Base-by-base conservation (phyloP, 208 protist species). In the Leptomonas pyrrhocoris region DNA sequence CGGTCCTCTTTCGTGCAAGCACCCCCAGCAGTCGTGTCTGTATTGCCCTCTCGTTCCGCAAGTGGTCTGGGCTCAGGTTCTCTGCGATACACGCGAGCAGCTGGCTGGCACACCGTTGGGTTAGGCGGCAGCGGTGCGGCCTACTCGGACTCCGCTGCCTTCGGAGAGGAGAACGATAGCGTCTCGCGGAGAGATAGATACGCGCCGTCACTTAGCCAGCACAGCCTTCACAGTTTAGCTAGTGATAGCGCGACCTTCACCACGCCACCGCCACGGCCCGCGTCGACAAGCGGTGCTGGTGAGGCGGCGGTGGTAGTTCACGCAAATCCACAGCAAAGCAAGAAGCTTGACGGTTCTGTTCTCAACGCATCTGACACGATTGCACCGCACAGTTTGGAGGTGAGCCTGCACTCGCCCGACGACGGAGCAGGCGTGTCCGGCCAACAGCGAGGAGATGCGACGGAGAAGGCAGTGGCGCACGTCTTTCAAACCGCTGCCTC, bases 361-460 rank as follows among this genome's bases (percentile, higher is more conserved):
- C 19, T 38, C 1, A 55, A 23, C 50, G 27, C 36, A 2, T 42
- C 49, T 0, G 21, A 19, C 49, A 68, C 40, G 21, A 25, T 51
- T 1, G 4, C 31, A 0, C 60, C 43, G 13, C 67, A 64, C 28
- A 65, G 67, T n/a, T 38, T 74, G 18, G 59, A 74, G 40, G 28
- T 18, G 13, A 68, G 50, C 60, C 15, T 74, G 46, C 28, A 23
- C 60, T 40, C 51, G 1, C 12, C 21, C n/a, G 40, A 18, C 8
- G 51, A 67, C 2, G 21, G 0, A 7, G 7, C 23, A 2, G 48
- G 60, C 34, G 7, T 9, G 9, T 28, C 18, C 11, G 13, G 16
- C 25, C n/a, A 7, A 9, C 27, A 21, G 46, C 27, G 31, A 2
- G 4, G 30, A 4, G 28, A 42, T 2, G 34, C 34, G 1, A 48